Evolutionary conservation across 257 asterid species (phyloP).

Genomic region (Perilla frutescens): DNA sequence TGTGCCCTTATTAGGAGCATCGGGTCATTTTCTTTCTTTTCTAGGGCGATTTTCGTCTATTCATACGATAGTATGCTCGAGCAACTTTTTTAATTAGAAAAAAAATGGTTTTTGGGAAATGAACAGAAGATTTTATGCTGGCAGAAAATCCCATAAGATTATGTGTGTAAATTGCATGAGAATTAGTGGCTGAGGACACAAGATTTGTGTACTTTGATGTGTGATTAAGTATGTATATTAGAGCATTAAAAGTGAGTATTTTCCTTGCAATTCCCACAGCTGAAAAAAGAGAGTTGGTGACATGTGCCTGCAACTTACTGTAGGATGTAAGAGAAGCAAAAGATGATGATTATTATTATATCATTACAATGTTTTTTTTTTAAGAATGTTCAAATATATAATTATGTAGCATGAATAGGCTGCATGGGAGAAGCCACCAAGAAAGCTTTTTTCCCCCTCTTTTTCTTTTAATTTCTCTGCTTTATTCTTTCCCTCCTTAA

Average conservation of each 20-base stretch:
- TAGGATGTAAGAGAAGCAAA: constrained; percentile 58
- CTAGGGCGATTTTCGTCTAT: constrained; percentile 6
- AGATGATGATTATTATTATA: constrained; percentile 77
- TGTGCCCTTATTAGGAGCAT: constrained; percentile 52
- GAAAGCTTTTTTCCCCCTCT: constrained; percentile 40
- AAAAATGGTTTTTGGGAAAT: constrained; percentile 42
- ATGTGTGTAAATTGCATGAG: constrained; percentile 20
- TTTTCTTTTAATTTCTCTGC: constrained; percentile 28
- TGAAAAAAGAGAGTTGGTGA: constrained; percentile 46
- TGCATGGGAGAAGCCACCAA: constrained; percentile 62
- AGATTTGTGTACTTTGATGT: constrained; percentile 60
- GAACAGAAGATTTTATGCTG: constrained; percentile 44
- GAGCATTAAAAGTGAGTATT: constrained; percentile 8
- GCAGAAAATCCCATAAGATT: constrained; percentile 43
- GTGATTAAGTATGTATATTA: neutral
- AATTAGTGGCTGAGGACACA: constrained; percentile 40
- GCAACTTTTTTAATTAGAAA: neutral
- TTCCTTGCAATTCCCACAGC: constrained; percentile 28
- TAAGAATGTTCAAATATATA: constrained; percentile 62
- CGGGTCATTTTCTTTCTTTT: neutral
- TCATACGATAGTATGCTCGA: neutral
- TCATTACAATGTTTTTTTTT: constrained; percentile 63
- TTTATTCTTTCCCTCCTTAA: constrained; percentile 53
- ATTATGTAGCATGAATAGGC: constrained; percentile 49
- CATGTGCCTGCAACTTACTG: constrained; percentile 73